Evolutionary conservation across 306 rosid species (phyloP), one percentile per base, ranked within the genome.

Genomic region (Pachyrhizus erosus): DNA sequence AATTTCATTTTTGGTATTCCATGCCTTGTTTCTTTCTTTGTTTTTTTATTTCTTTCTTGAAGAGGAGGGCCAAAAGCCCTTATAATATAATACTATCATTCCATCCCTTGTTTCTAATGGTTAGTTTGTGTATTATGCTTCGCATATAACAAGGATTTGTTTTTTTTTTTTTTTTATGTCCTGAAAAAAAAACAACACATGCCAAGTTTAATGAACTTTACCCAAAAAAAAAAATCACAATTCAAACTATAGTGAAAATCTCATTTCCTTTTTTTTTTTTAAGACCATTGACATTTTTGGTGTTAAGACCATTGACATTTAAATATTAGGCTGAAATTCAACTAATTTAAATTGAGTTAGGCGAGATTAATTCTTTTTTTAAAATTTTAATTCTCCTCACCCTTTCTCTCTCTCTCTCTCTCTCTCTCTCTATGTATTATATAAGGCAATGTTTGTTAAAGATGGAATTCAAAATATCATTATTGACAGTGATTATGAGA

Each of bases 401-500:
- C n/a, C n/a, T n/a, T n/a, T n/a, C n/a, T n/a, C n/a, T n/a, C n/a
- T n/a, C n/a, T n/a, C n/a, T n/a, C n/a, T n/a, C n/a, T n/a, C n/a
- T n/a, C n/a, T n/a, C n/a, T n/a, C n/a, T n/a, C 10, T 37, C 42
- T 37, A 7, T 37, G 1, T 37, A 6, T 37, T 7, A 12, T 4
- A 8, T 21, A 45, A 31, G 34, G 49, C 29, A 52, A 7, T 3
- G 43, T 5, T 4, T 5, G 43, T 23, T 13, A 42, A 67, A 33
- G 18, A 68, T 75, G 18, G 21, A 62, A 42, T 26, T 76, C 17
- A 21, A 10, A 20, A 52, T 20, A 52, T 33, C 46, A 66, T 34
- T 43, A 34, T 69, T 81, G 73, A 82, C 7, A 46, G 75, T 29
- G 57, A 79, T 71, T 33, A 33, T 21, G 40, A 14, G 43, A 84